A percentile compares a stretch with the other conserved stretches of the same genome.
Conservation (phyloP, 352 stramenopile genomes). For the Globisporangium paroecandrum region DNA sequence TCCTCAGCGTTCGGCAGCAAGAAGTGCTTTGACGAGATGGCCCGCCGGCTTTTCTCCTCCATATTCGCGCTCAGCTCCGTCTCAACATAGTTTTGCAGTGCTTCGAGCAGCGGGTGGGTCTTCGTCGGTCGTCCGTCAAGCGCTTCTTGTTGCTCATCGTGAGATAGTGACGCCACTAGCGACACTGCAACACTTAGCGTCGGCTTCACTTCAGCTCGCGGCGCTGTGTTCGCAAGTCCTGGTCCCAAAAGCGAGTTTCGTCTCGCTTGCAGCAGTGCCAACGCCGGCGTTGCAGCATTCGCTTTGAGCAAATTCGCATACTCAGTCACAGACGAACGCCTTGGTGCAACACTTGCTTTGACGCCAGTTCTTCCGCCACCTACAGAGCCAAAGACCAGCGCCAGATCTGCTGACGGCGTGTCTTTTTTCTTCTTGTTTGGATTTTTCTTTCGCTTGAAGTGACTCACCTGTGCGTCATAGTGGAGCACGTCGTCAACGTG, state of each 20-base stretch:
- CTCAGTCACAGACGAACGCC: slow-evolving; percentile 6
- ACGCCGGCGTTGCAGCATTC: neutral
- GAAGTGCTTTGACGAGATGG: slow-evolving; percentile 26
- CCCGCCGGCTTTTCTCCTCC: slow-evolving; percentile 20
- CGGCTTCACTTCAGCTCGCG: slow-evolving; percentile 31
- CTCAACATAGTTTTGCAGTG: slow-evolving; percentile 62
- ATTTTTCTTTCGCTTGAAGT: slow-evolving; percentile 57
- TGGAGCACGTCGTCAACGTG: slow-evolving; percentile 26
- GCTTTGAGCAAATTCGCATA: slow-evolving; percentile 5
- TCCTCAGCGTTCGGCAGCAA: slow-evolving; percentile 34
- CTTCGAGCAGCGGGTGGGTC: slow-evolving; percentile 58
- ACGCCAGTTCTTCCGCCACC: neutral
- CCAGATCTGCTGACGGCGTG: slow-evolving; percentile 11
- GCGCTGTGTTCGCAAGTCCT: neutral
- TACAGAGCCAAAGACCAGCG: slow-evolving; percentile 29
- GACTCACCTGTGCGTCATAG: slow-evolving; percentile 40
- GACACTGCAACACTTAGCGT: slow-evolving; percentile 62
- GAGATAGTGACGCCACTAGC: slow-evolving; percentile 64
- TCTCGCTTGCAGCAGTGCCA: neutral
- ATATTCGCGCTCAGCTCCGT: slow-evolving; percentile 35
- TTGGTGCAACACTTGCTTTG: neutral
- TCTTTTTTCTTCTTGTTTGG: slow-evolving; percentile 5
- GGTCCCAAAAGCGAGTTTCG: slow-evolving; percentile 9
- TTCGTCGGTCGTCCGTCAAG: slow-evolving; percentile 59
- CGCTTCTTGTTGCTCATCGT: slow-evolving; percentile 66